A percentile compares a stretch with the other conserved stretches of the same genome.
phyloP scores from a whole-genome alignment of 1,284 basidiomycete species.

The Heterobasidion annosum region DNA sequence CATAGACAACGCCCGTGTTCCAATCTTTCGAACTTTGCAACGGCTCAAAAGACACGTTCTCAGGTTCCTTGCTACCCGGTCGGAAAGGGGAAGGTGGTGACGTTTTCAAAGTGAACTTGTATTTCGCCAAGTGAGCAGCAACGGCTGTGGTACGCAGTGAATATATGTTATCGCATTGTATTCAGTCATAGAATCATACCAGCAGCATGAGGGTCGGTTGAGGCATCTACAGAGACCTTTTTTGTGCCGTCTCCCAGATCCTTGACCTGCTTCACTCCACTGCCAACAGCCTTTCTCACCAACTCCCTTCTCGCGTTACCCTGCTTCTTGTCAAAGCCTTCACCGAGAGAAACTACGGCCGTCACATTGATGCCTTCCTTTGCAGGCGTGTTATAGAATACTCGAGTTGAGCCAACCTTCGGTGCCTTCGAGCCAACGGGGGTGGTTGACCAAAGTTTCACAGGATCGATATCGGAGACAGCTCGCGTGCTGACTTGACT shows the following conservation, averaged over 20 bases:
- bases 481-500: constrained; percentile 17
- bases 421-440: constrained; percentile 32
- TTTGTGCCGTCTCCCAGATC: constrained; percentile 46
- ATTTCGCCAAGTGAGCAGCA: constrained; percentile 64
- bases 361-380: constrained; percentile 29
- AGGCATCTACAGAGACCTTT: constrained; percentile 51
- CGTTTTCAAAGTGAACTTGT: constrained; percentile 74
- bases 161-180: neutral
- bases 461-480: constrained; percentile 21
- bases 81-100: constrained; percentile 49
- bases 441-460: constrained; percentile 32
- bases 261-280: constrained; percentile 57
- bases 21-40: constrained; percentile 44
- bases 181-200: constrained; percentile 27
- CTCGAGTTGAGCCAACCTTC: constrained; percentile 53
- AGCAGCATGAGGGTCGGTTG: constrained; percentile 65
- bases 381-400: constrained; percentile 49
- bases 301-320: constrained; percentile 48
- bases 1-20: constrained; percentile 67
- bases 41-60: constrained; percentile 40
- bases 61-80: constrained; percentile 37
- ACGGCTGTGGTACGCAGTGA: constrained; percentile 40
- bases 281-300: constrained; percentile 59
- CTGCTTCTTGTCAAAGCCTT: constrained; percentile 41
- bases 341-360: constrained; percentile 55